A percentile compares a stretch with the other conserved stretches of the same genome.
These are phyloP conservation scores for Penicillium italicum DNA, from an alignment of 2,329 filamentous ascomycete genomes.

Conservation along the genomic window DNA sequence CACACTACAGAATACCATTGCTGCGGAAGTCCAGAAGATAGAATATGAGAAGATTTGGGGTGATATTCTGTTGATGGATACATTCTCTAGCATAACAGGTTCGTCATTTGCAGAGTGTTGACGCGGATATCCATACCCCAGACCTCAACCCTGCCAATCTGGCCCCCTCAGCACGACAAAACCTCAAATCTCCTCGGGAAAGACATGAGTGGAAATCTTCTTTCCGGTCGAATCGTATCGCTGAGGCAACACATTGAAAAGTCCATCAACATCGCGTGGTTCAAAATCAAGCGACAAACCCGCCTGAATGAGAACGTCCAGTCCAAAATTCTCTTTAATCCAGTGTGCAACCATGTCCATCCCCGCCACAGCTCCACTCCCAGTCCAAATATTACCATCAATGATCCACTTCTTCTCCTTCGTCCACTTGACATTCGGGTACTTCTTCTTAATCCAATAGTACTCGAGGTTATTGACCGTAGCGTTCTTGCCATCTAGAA, in stretches of 20 bases:
- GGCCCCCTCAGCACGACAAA: not conserved
- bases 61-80: conserved; percentile 6
- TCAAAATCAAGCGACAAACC: not conserved
- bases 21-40: conserved; percentile 8
- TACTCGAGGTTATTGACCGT: not conserved
- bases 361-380: conserved; percentile 45
- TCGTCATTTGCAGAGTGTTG: not conserved
- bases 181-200: conserved; percentile 5
- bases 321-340: conserved; percentile 37
- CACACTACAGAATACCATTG: not conserved
- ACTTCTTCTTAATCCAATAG: not conserved
- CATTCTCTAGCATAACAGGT: conserved; percentile 1
- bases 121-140: not conserved
- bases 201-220: conserved; percentile 28
- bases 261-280: conserved; percentile 28
- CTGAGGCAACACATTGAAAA: conserved; percentile 27
- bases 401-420: conserved; percentile 45
- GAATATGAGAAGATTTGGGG: conserved; percentile 7
- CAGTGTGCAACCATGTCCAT: conserved; percentile 47
- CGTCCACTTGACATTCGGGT: conserved; percentile 11
- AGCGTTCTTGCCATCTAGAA: not conserved
- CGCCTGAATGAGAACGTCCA: conserved; percentile 18
- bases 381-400: conserved; percentile 49
- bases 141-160: not conserved
- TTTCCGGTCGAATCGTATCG: conserved; percentile 30